Evolutionary conservation across 2,329 filamentous ascomycete species (phyloP), one percentile per base, ranked within the genome.

Genomic region (Moelleriella libera): DNA sequence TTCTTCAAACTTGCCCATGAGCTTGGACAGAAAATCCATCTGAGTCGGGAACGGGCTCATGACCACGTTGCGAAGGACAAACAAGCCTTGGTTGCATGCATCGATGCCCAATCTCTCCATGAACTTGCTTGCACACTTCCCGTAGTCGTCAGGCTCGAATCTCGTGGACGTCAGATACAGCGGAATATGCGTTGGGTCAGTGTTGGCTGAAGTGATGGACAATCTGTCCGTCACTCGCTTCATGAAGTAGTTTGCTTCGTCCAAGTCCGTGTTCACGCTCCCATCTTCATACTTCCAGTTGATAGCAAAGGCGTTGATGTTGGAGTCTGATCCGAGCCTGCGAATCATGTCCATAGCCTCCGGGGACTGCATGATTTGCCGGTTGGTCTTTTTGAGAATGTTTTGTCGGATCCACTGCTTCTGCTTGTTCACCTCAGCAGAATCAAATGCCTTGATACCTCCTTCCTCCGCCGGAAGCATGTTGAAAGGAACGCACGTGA

Each of bases 191-290:
- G 61, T 61, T 1, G 64, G 64, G 5, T 69, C 60, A 5, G 68
- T 65, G 8, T 60, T 56, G 0, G 63, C 61, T 0, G 60, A 63
- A 14, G 64, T 66, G 31, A 72, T 63, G 0, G 68, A 71, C 0
- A 72, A 51, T 1, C 53, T 55, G 37, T 70, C 58, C 1, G 72
- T 58, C 7, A 74, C 64, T 4, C 64, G 58, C 49, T 60, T 61
- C 63, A 70, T 74, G 28, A 74, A 59, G 49, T 71, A 68, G 49
- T 72, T 73, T 4, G 69, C 68, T 51, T 71, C 68, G 48, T 69
- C 68, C 2, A 71, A 56, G 43, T 72, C 68, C 0, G 55, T 57
- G 49, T 72, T 72, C 12, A 68, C 55, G 0, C 42, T 55, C 0
- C 65, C 67, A 11, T 70, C 52, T 1, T 54, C 45, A 41, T 68